Evolutionary conservation across 2,329 filamentous ascomycete species (phyloP).

Genomic region (Microdochium bolleyi): DNA sequence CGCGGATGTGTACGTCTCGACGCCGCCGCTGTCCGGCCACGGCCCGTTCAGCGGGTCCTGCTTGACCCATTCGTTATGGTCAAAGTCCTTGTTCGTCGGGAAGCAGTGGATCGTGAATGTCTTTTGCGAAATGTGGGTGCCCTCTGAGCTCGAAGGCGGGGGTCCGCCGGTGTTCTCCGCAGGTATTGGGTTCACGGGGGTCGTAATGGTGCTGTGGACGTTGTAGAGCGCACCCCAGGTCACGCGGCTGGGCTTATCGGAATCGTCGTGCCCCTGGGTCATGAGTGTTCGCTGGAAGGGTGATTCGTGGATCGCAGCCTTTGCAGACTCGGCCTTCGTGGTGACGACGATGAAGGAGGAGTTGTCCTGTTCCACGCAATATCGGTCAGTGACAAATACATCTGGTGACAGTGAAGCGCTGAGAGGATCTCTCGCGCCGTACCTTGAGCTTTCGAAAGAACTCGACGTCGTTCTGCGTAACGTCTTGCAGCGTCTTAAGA

Average conservation of each 20-base stretch:
- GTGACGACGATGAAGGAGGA: constrained; percentile 43
- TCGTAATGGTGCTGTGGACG: constrained; percentile 13
- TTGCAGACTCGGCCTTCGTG: constrained; percentile 27
- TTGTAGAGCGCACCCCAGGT: constrained; percentile 14
- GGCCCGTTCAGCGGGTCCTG: constrained; percentile 17
- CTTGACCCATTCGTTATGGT: constrained; percentile 13
- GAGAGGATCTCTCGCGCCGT: constrained; percentile 4
- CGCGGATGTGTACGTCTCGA: constrained; percentile 16
- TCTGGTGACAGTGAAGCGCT: neutral
- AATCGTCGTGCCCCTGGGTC: constrained; percentile 4
- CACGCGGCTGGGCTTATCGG: constrained; percentile 15
- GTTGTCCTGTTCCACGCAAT: constrained; percentile 26
- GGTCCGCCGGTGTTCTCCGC: constrained; percentile 1
- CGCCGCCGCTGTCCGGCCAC: constrained; percentile 14
- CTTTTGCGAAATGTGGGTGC: constrained; percentile 12
- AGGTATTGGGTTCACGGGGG: constrained; percentile 11
- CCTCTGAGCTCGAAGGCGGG: constrained; percentile 4
- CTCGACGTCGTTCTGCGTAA: constrained; percentile 31
- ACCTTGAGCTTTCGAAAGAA: constrained; percentile 42
- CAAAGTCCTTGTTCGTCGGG: constrained; percentile 14
- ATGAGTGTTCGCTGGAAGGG: constrained; percentile 38
- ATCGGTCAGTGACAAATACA: neutral
- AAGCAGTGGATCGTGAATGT: constrained; percentile 20
- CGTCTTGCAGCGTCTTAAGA: constrained; percentile 39
- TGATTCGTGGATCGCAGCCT: constrained; percentile 31